phyloP scores from a whole-genome alignment of 2,329 filamentous ascomycete genomes.

The Zymoseptoria ardabiliae region DNA sequence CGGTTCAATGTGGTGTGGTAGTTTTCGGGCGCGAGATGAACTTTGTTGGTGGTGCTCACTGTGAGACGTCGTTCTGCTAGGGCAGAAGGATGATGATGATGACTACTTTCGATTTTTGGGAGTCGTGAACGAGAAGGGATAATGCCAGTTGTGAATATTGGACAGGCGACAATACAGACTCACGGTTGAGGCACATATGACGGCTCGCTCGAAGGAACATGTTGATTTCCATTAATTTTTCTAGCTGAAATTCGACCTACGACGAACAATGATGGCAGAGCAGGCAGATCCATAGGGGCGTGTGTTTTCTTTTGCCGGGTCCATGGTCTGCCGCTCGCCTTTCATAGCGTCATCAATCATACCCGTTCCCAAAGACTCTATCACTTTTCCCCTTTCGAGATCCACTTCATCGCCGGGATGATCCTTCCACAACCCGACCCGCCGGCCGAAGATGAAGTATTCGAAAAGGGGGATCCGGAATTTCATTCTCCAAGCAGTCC shows the following conservation, averaged over 20 bases:
- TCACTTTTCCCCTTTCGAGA: not conserved
- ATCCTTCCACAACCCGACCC: not conserved
- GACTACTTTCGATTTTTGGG: too few relatives aligned
- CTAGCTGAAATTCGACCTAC: not conserved
- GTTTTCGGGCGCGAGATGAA: too few relatives aligned
- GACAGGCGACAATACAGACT: too few relatives aligned
- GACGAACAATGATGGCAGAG: not conserved
- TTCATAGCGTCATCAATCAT: not conserved
- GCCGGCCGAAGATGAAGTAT: not conserved
- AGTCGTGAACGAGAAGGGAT: too few relatives aligned
- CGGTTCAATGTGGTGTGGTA: too few relatives aligned
- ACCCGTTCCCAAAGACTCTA: not conserved
- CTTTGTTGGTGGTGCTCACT: too few relatives aligned
- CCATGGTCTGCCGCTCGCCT: not conserved
- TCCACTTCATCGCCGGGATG: not conserved
- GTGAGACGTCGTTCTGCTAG: too few relatives aligned
- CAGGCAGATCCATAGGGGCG: not conserved
- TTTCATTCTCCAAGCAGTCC: not conserved
- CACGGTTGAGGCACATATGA: too few relatives aligned
- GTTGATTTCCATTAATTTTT: not conserved
- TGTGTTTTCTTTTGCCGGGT: not conserved
- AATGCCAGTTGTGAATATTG: too few relatives aligned
- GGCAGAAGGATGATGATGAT: too few relatives aligned
- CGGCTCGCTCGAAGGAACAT: too few relatives aligned
- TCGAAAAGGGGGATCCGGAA: not conserved